phyloP scores from a whole-genome alignment of 2,329 filamentous ascomycete genomes.

The Nemania abortiva region DNA sequence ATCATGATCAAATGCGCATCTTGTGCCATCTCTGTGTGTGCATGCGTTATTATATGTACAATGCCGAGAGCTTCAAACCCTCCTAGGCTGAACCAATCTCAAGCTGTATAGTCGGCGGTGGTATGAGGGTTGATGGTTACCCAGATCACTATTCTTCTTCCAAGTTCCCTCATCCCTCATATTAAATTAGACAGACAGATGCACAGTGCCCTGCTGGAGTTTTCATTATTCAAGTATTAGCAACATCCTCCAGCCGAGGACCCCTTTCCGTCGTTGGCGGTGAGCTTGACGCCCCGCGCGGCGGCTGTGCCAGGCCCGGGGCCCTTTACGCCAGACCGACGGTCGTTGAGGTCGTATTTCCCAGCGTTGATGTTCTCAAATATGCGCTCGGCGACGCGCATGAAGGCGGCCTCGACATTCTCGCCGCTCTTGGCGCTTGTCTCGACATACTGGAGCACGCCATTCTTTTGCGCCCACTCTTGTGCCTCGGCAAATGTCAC shows the following conservation, averaged over 20 bases:
- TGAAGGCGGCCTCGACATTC: slow-evolving; percentile 91
- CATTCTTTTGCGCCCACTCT: slow-evolving; percentile 88
- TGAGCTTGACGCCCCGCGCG: slow-evolving; percentile 60
- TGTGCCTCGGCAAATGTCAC: slow-evolving; percentile 87
- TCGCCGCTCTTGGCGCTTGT: slow-evolving; percentile 96
- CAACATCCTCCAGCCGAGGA: slow-evolving; percentile 63
- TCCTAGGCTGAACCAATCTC: slow-evolving; percentile 4
- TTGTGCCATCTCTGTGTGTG: slow-evolving; percentile 31
- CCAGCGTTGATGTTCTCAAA: slow-evolving; percentile 97
- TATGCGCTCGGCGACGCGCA: slow-evolving; percentile 94
- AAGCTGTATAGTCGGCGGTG: slow-evolving; percentile 10
- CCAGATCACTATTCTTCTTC: slow-evolving; percentile 22
- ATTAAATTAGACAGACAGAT: slow-evolving; percentile 35
- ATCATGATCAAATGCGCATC: slow-evolving; percentile 46
- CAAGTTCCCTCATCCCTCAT: slow-evolving; percentile 16
- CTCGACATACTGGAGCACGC: slow-evolving; percentile 93
- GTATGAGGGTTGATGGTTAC: slow-evolving; percentile 16
- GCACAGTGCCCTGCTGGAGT: background rate
- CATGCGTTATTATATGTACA: slow-evolving; percentile 44
- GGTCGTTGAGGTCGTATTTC: slow-evolving; percentile 92
- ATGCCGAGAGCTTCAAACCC: slow-evolving; percentile 14
- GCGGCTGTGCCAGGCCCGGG: slow-evolving; percentile 63
- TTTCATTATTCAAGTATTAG: slow-evolving; percentile 12
- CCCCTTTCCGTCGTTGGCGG: slow-evolving; percentile 55
- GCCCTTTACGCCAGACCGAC: slow-evolving; percentile 90